Base-by-base conservation (phyloP, 192 early-diverging fungal species). In the Physocladia obscura region DNA sequence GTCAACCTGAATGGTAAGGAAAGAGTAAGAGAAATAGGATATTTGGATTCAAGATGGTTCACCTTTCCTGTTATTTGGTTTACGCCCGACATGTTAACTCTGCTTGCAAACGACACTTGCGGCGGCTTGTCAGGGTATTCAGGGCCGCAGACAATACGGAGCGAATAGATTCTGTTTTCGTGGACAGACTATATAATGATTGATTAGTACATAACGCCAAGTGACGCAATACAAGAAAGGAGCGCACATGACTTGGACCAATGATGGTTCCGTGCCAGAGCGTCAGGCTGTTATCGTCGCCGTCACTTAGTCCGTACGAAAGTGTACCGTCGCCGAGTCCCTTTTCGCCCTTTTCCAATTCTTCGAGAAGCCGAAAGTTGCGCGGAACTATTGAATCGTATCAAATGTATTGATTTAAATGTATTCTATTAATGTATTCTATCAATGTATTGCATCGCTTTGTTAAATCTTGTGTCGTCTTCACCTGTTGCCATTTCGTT, bases 271-370 rank as follows among this genome's bases (percentile, higher is more conserved):
- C 97, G 65, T 94, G 90, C 97, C 97, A 99, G 64, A 88, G 76
- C 37, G 84, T 82, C 91, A 97, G 88, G 67, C 85, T 73, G 2
- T 88, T 74, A 76, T 94, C 90, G 58, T 96, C 94, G 15, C 81
- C 78, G 67, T 95, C 87, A 29, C 85, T 82, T 36, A 99, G 83
- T 31, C 97, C 97, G 77, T 98, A 99, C 74, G 89, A 92, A 81
- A 90, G 91, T 37, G 90, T 89, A 4, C 94, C 95, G 78, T 97
- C 95, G 58, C 95, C 93, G 74, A 91, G 86, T 47, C 93, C 93
- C 81, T 99, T 98, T 71, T 97, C 95, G 51, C 93, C 94, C 79
- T 94, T 93, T 75, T 99, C 97, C 30, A 98, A 88, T 77, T 99
- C 97, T 67, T 94, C 93, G 31, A 99, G 81, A 65, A 99, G 89